Base-by-base conservation (phyloP, 2,329 filamentous ascomycete genomes). In the Incumbomyces delicatus region DNA sequence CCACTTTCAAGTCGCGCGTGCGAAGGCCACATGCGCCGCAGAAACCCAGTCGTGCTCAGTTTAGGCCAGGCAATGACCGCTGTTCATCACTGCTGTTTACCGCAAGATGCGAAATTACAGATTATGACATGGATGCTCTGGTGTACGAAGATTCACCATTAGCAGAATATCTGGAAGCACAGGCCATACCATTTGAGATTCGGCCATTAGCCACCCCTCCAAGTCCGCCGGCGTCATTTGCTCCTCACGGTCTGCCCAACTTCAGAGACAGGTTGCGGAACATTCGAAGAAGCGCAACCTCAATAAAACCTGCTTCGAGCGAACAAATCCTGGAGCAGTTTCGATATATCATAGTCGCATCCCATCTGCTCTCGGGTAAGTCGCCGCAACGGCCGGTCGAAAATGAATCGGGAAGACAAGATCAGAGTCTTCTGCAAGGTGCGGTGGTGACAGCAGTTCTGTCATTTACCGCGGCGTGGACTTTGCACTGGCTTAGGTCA, bases 291-390 rank as follows among this genome's bases (percentile, higher is more conserved):
- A 52, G 50, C 14, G 52, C 52, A 8, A 46, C 45, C 20, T 45
- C 43, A 11, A 50, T 53, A 22, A 48, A 53, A 40, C 48, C 52
- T 42, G 45, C 50, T 3, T 49, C 51, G 14, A 53, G 88, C 61
- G 76, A 83, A 56, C 82, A 81, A 55, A 95, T 95, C 59, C 75
- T 95, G 49, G 89, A 95, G 66, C 85, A 88, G 61, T 95, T 95
- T 60, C 85, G 89, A 53, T 95, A 95, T 66, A 84, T 86, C 17
- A 86, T 95, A 54, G 85, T 95, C 60, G 88, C 88, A 42, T 95
- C 89, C 17, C 88, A 95, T 62, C 75, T 95, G 12, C 73, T 95
- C 34, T 87, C 80, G 58, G 84, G 84, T 34, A 77, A 84, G 55
- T 75, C 77, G 3, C 78, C 76, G 40, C 50, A 50, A 14, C 39